Percentiles rank a stretch among this genome's conserved stretches.
phyloP scores from a whole-genome alignment of 495 filamentous ascomycete species.

The Usnea hakonensis region DNA sequence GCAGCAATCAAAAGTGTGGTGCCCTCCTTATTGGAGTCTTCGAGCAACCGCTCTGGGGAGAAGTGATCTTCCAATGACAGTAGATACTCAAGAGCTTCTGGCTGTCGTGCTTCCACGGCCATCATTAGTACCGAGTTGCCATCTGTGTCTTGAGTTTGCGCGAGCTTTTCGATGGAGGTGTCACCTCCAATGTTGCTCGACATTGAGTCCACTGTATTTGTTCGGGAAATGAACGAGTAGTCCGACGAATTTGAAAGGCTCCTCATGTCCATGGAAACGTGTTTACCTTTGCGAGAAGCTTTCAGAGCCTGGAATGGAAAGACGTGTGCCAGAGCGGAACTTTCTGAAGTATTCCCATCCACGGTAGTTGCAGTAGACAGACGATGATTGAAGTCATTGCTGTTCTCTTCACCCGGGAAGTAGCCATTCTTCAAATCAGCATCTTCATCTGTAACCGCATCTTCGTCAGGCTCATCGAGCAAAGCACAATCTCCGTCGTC shows the following conservation, averaged over 20 bases:
- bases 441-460: constrained; percentile 26
- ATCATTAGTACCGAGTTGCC: constrained; percentile 95
- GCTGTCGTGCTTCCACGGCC: constrained; percentile 73
- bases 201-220: constrained; percentile 66
- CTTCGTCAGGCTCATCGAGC: constrained; percentile 16
- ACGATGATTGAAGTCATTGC: background rate
- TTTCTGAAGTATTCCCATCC: constrained; percentile 34
- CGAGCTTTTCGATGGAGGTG: constrained; percentile 70
- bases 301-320: constrained; percentile 71
- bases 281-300: constrained; percentile 54
- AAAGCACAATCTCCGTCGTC: background rate
- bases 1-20: constrained; percentile 89
- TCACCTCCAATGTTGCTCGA: constrained; percentile 73
- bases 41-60: constrained; percentile 57
- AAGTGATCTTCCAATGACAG: constrained; percentile 68
- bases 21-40: constrained; percentile 79
- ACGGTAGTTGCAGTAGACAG: constrained; percentile 25
- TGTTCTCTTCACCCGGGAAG: background rate
- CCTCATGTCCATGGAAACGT: constrained; percentile 77
- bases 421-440: background rate
- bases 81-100: constrained; percentile 66
- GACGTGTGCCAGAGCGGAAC: constrained; percentile 70
- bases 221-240: constrained; percentile 65
- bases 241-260: constrained; percentile 82
- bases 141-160: constrained; percentile 69